A percentile compares a stretch with the other conserved stretches of the same genome.
phyloP scores from a whole-genome alignment of 1,284 basidiomycete genomes.

The Hymenochaete sp. region DNA sequence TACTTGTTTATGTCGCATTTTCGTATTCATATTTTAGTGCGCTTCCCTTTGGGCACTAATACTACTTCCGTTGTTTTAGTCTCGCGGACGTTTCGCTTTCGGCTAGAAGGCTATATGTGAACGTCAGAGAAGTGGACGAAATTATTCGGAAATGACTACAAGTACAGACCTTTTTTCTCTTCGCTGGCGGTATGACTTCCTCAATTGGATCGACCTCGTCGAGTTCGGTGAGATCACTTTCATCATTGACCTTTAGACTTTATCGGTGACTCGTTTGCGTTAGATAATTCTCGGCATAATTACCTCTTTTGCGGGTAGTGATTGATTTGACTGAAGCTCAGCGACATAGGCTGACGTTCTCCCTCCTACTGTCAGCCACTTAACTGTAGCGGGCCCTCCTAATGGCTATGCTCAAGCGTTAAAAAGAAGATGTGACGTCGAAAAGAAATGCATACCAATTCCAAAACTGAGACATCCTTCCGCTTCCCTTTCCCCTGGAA shows the following conservation, averaged over 20 bases:
- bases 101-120: too few species aligned
- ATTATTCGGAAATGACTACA: too few species aligned
- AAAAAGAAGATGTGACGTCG: constrained; percentile 7
- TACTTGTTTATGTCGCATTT: too few species aligned
- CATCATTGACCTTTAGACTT: neutral
- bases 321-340: constrained; percentile 49
- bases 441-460: constrained; percentile 1
- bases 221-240: neutral
- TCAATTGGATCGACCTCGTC: neutral
- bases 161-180: too few species aligned
- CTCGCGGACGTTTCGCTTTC: too few species aligned
- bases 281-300: neutral
- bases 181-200: too few species aligned
- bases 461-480: constrained; percentile 29
- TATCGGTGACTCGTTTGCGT: neutral
- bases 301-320: neutral
- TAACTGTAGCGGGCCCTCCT: constrained; percentile 63
- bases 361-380: constrained; percentile 74
- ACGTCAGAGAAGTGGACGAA: too few species aligned
- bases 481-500: constrained; percentile 69
- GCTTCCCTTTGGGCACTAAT: too few species aligned
- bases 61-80: too few species aligned
- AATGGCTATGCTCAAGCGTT: constrained; percentile 41
- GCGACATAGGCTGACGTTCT: constrained; percentile 69
- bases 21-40: too few species aligned